phyloP scores from a whole-genome alignment of 345 rosid genomes.

The Dipteronia sinensis region DNA sequence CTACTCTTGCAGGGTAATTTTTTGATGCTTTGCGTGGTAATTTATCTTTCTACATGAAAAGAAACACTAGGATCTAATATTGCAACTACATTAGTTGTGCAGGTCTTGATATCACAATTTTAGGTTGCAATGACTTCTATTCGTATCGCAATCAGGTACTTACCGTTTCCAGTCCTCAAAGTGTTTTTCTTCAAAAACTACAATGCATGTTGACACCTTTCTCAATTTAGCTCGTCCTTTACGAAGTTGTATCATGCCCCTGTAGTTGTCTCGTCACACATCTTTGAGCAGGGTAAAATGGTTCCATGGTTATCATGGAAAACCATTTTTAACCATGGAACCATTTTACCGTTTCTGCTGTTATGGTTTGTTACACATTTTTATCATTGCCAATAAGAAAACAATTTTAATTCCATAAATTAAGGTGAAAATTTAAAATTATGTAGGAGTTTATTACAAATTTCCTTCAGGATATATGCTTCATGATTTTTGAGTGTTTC shows the following conservation, averaged over 20 bases:
- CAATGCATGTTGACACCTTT: background rate
- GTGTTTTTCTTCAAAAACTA: background rate
- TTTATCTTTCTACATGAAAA: background rate
- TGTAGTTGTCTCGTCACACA: too few relatives aligned
- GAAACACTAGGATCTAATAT: constrained; percentile 29
- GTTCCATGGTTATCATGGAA: background rate
- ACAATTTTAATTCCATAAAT: background rate
- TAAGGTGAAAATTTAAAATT: background rate
- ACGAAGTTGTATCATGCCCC: too few relatives aligned
- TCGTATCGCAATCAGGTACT: constrained; percentile 88
- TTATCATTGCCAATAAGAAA: background rate
- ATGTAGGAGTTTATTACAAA: background rate
- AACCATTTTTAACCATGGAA: too few relatives aligned
- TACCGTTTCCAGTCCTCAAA: background rate
- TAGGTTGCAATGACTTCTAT: constrained; percentile 95
- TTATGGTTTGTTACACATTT: background rate
- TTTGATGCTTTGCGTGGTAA: constrained; percentile 23
- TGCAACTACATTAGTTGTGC: constrained; percentile 27
- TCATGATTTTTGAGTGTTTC: background rate
- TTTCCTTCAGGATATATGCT: background rate
- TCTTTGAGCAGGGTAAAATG: background rate
- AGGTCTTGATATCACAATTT: constrained; percentile 90
- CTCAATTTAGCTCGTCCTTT: too few relatives aligned
- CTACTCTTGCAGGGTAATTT: constrained; percentile 76
- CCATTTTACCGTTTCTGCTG: background rate